Conservation (phyloP, 805 yeast genomes). For the Ogataea glucozyma region DNA sequence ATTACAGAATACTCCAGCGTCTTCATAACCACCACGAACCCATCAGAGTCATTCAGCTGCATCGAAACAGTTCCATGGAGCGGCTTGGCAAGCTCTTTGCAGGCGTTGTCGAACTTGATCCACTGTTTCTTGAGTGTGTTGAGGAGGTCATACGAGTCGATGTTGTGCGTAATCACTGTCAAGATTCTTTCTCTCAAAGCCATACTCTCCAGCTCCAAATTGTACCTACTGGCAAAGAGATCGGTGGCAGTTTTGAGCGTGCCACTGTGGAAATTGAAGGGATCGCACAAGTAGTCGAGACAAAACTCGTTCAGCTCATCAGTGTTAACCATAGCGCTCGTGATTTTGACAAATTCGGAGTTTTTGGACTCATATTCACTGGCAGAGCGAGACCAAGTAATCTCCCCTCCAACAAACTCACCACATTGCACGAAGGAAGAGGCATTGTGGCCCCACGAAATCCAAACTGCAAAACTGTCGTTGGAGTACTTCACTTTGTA, state of each 20-base stretch:
- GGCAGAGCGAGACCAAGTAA: conserved; percentile 19
- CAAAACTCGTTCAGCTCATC: conserved; percentile 40
- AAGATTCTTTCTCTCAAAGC: conserved; percentile 38
- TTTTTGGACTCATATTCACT: conserved; percentile 13
- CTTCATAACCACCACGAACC: conserved; percentile 37
- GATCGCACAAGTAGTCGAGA: conserved; percentile 47
- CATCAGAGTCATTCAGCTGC: conserved; percentile 35
- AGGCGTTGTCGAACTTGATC: conserved; percentile 67
- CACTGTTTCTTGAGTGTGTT: conserved; percentile 53
- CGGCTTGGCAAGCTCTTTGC: conserved; percentile 66
- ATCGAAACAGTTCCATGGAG: conserved; percentile 61
- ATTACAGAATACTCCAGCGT: conserved; percentile 37
- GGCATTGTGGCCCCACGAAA: conserved; percentile 17
- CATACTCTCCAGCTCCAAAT: conserved; percentile 13
- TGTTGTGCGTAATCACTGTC: conserved; percentile 25
- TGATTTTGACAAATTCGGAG: conserved; percentile 13
- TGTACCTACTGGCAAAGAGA: conserved; percentile 17
- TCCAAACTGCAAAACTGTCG: conserved; percentile 19
- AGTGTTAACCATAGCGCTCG: conserved; percentile 8
- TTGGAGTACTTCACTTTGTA: conserved; percentile 16
- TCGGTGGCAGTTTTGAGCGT: conserved; percentile 49
- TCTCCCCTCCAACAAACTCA: conserved; percentile 9
- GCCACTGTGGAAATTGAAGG: conserved; percentile 48
- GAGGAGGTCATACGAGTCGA: conserved; percentile 37
- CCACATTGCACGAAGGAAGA: conserved; percentile 22